Conservation (phyloP, 75 land plant genomes). For the Pinus taeda region DNA sequence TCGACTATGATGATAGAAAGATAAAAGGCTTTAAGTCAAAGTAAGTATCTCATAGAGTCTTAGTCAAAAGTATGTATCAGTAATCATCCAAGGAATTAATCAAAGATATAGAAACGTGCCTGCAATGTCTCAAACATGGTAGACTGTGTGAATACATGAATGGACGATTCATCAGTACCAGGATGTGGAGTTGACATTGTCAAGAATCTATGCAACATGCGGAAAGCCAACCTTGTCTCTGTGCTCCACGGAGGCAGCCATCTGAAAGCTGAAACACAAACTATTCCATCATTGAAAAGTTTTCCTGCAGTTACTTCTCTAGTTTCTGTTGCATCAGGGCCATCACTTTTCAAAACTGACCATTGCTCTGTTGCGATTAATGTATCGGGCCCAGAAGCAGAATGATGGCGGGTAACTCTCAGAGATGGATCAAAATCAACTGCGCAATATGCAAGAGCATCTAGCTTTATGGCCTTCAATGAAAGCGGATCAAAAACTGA, state of each 20-base stretch:
- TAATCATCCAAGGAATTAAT: not conserved
- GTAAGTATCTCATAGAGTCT: not conserved
- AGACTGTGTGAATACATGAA: constrained; percentile 37
- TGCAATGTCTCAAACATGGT: constrained; percentile 32
- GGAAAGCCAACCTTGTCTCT: constrained; percentile 79
- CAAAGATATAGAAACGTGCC: constrained; percentile 8
- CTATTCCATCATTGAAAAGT: constrained; percentile 69
- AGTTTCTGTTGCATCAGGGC: not conserved
- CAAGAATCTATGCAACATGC: constrained; percentile 69
- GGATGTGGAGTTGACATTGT: constrained; percentile 60
- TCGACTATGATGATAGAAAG: not conserved
- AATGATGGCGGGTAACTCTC: not conserved
- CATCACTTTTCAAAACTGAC: not conserved
- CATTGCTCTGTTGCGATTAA: not conserved
- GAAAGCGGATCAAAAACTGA: constrained; percentile 87
- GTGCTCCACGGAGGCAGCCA: constrained; percentile 93
- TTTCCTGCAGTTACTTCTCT: constrained; percentile 35
- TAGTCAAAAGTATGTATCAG: not conserved
- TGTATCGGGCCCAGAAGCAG: constrained; percentile 2
- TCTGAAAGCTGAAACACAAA: constrained; percentile 77
- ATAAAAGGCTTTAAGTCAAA: not conserved
- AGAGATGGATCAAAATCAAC: constrained; percentile 14
- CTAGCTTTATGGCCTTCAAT: constrained; percentile 72
- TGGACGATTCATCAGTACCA: constrained; percentile 18
- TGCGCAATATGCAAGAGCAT: constrained; percentile 62